Evolutionary conservation across 768 basidiomycete genomes (phyloP), one percentile per base, ranked within the genome.

Genomic region (Pisolithus tinctorius): DNA sequence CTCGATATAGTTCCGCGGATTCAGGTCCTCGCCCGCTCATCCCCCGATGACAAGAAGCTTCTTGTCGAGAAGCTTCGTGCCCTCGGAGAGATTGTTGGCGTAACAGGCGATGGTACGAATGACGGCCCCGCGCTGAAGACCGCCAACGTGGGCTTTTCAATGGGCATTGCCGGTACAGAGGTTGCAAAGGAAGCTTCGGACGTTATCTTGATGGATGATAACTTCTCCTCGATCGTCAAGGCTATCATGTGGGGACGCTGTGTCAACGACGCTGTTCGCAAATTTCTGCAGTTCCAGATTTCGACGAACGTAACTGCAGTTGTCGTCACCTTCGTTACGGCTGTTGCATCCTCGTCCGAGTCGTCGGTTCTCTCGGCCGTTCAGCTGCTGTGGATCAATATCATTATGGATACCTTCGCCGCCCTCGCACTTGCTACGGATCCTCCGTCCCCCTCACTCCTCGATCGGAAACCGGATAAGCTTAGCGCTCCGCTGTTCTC

Each of bases 211-310:
- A 96, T 96, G 94, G 89, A 93, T 64, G 93, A 94, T 69, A 94
- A 95, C 65, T 98, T 99, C 65, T 73, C 91, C 4, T 94, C 91
- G 2, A 94, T 99, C 61, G 92, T 97, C 58, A 86, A 92, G 60
- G 96, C 96, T 50, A 96, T 98, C 60, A 93, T 96, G 76, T 98
- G 96, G 95, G 96, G 96, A 40, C 89, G 96, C 45, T 95, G 93
- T 61, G 95, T 99, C 55, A 99, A 97, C 67, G 96, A 99, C 62
- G 84, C 94, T 0, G 96, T 98, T 47, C 84, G 87, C 64, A 99
- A 98, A 73, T 99, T 98, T 73, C 65, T 99, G 53, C 95, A 97
- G 72, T 96, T 96, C 78, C 93, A 93, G 69, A 77, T 91, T 54
- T 89, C 88, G 17, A 89, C 89, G 60, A 99, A 99, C 74, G 82